phyloP scores from a whole-genome alignment of 2,329 filamentous ascomycete genomes.

The Fusarium guadeloupense region DNA sequence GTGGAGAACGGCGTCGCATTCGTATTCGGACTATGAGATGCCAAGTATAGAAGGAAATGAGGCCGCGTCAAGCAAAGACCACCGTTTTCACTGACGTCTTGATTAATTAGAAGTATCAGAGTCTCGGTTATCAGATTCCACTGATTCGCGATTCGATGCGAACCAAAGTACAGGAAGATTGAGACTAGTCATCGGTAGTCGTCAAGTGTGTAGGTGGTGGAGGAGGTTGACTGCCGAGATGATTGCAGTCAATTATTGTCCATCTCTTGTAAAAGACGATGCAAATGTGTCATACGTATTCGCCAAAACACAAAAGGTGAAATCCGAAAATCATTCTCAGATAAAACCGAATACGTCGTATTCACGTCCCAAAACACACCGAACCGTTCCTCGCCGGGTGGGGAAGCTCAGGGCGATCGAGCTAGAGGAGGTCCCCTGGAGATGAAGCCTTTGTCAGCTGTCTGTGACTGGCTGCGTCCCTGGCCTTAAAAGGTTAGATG shows the following conservation, averaged over 20 bases:
- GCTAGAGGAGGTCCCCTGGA: constrained; percentile 30
- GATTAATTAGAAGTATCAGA: neutral
- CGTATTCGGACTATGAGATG: constrained; percentile 15
- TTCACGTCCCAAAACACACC: constrained; percentile 2
- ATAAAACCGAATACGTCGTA: constrained; percentile 40
- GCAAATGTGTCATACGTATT: constrained; percentile 4
- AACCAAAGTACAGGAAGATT: neutral
- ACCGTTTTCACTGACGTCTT: too few species aligned
- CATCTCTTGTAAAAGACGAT: too few species aligned
- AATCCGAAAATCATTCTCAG: constrained; percentile 31
- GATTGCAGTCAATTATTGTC: too few species aligned
- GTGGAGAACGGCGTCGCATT: constrained; percentile 1
- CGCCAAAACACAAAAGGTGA: neutral
- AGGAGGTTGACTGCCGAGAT: neutral
- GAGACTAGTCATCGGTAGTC: neutral
- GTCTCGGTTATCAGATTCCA: neutral
- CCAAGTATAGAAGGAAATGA: neutral
- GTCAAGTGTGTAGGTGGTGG: neutral
- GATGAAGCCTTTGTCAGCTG: constrained; percentile 16
- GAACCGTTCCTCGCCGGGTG: constrained; percentile 17
- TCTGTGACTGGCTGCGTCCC: constrained; percentile 24
- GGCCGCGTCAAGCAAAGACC: neutral
- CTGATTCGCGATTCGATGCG: neutral
- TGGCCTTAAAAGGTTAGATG: constrained; percentile 20
- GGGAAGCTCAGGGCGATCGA: constrained; percentile 21